Evolutionary conservation across 2,329 filamentous ascomycete species (phyloP).

Genomic region (Fusarium robinianum): DNA sequence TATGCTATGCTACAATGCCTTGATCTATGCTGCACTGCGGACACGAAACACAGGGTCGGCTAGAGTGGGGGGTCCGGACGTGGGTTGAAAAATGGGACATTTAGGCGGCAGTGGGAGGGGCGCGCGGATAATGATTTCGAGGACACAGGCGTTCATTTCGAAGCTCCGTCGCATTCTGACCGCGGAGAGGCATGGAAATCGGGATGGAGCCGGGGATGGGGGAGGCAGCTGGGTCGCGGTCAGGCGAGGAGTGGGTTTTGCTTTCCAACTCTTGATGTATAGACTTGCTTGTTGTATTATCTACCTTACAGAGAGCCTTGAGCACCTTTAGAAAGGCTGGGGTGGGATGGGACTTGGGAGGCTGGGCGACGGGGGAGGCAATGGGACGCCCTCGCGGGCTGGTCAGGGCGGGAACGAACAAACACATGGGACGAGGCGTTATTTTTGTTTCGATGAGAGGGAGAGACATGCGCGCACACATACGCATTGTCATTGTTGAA

Average conservation of each 20-base stretch:
- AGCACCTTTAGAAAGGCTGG: conserved; percentile 22
- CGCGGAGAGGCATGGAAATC: no score
- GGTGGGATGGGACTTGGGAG: conserved; percentile 12
- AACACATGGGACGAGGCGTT: conserved; percentile 30
- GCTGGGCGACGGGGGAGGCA: conserved; percentile 18
- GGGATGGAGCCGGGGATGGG: no score
- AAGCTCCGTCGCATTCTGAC: conserved; percentile 27
- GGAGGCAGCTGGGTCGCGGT: conserved; percentile 11
- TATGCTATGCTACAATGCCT: conserved; percentile 20
- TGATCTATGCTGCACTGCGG: conserved; percentile 21
- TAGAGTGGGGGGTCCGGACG: conserved; percentile 18
- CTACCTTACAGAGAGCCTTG: conserved; percentile 29
- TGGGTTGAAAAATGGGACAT: conserved; percentile 20
- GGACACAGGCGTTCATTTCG: conserved; percentile 30
- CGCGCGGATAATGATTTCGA: conserved; percentile 34
- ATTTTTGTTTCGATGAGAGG: background rate
- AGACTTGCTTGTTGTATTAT: conserved; percentile 32
- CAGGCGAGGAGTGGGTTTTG: conserved; percentile 18
- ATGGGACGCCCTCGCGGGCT: conserved; percentile 32
- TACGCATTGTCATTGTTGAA: conserved; percentile 25
- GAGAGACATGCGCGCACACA: background rate
- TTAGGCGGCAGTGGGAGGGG: conserved; percentile 19
- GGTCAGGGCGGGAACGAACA: conserved; percentile 22
- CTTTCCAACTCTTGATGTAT: conserved; percentile 26
- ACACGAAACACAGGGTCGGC: conserved; percentile 22